phyloP scores from a whole-genome alignment of 805 yeast genomes.

The Phaffomyces antillensis region DNA sequence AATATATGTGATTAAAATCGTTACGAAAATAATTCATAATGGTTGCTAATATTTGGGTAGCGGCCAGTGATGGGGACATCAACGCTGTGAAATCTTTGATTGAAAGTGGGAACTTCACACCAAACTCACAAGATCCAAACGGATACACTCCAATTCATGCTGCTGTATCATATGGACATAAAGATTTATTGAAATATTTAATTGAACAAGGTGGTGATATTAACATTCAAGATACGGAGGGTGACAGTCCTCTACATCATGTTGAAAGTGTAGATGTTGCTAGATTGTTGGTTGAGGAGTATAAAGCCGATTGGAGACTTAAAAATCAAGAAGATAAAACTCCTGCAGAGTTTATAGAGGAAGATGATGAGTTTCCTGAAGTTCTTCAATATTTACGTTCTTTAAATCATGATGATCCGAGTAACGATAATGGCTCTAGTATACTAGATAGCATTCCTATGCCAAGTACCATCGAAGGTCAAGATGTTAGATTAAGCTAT shows the following conservation, averaged over 20 bases:
- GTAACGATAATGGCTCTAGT: constrained; percentile 10
- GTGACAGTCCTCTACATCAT: constrained; percentile 93
- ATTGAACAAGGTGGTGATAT: constrained; percentile 65
- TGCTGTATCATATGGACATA: constrained; percentile 88
- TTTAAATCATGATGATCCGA: constrained; percentile 28
- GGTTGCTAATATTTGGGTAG: constrained; percentile 75
- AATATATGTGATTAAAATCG: too few species aligned
- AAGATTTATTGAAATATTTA: constrained; percentile 54
- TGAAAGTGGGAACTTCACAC: constrained; percentile 41
- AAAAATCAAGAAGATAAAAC: constrained; percentile 73
- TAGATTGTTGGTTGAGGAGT: constrained; percentile 53
- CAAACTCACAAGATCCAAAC: constrained; percentile 79
- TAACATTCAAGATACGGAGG: constrained; percentile 78
- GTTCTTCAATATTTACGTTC: constrained; percentile 54
- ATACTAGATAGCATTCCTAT: constrained; percentile 12
- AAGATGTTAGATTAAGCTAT: constrained; percentile 51
- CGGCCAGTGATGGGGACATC: constrained; percentile 79
- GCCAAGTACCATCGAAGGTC: constrained; percentile 25
- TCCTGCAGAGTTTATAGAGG: constrained; percentile 65
- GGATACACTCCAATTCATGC: constrained; percentile 98
- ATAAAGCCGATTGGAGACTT: constrained; percentile 57
- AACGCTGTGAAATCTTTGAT: constrained; percentile 52
- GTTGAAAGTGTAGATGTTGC: constrained; percentile 70
- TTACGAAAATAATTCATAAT: not conserved
- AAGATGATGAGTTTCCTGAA: constrained; percentile 82